phyloP scores from a whole-genome alignment of 2,329 filamentous ascomycete genomes.

The Fusarium neocosmosporiellum region DNA sequence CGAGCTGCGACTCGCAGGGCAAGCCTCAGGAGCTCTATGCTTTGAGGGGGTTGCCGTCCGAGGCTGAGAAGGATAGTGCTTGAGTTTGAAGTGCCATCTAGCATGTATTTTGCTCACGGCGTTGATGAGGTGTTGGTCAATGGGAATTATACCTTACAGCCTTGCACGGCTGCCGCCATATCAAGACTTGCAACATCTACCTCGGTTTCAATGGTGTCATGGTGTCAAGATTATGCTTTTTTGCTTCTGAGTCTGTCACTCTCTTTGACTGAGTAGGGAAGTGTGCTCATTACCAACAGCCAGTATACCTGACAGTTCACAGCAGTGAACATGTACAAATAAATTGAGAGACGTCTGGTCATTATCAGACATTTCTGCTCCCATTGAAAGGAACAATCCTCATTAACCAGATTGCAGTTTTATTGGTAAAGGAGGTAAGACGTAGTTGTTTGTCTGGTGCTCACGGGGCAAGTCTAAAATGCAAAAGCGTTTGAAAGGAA shows the following conservation, averaged over 20 bases:
- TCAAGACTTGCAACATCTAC: neutral
- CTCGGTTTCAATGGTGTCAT: neutral
- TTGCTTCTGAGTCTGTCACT: neutral
- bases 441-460: neutral
- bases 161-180: neutral
- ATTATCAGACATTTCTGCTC: neutral
- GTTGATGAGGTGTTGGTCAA: conserved; percentile 3
- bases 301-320: neutral
- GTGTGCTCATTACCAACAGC: neutral
- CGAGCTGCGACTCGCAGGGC: conserved; percentile 68
- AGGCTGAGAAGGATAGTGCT: neutral
- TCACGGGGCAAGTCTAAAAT: neutral
- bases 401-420: too few species aligned
- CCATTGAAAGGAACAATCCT: neutral
- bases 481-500: neutral
- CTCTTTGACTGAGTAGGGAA: neutral
- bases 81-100: neutral
- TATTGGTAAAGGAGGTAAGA: neutral
- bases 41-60: conserved; percentile 42
- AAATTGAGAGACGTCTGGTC: neutral
- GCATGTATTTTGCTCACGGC: neutral
- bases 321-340: neutral
- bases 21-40: conserved; percentile 66
- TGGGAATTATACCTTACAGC: neutral
- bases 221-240: neutral